Base-by-base conservation (phyloP, 1,139 yeast genomes). In the Williopsis jadinii region DNA sequence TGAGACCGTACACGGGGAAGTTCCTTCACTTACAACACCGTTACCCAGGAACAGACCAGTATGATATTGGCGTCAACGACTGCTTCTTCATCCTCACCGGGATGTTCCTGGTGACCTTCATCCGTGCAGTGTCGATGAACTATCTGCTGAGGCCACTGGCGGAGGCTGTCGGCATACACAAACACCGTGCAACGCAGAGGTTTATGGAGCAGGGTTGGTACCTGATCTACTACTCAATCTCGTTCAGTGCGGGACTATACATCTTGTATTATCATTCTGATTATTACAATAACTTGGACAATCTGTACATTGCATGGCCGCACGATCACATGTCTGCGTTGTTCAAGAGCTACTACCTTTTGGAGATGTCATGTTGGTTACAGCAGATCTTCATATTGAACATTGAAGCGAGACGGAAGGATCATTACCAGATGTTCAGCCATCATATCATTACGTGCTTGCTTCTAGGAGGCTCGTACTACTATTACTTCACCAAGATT, bases 151-250 rank as follows among this genome's bases (percentile, higher is more conserved):
- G 66, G 39, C 90, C 90, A 13, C 55, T 80, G 45, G 88, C 87
- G 12, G 43, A 56, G n/a, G 47, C 56, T 34, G 52, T 59, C 37
- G 67, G 74, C 13, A 77, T 84, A 43, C 61, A 62, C 35, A 66
- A 73, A 2, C 59, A 58, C 12, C 80, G 76, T 55, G 75, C 80
- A 2, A 66, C 69, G 36, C 74, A 74, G 40, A 71, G 96, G 47
- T 87, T 84, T 56, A 83, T 87, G 41, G 97, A 88, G 63, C 96
- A 87, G 65, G 80, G 88, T 44, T 88, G 96, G 95, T 68, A 77
- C 31, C 62, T 77, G 30, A 57, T 75, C n/a, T 85, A 82, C 59
- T 85, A 79, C 61, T 50, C 73, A 9, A 51, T 64, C 12, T 74
- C 85, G 11, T 81, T 81, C 61, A 43, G 60, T 2, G 66, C 65